Evolutionary conservation across 2,329 filamentous ascomycete species (phyloP), one percentile per base, ranked within the genome.

Genomic region (Nigrospora oryzae): DNA sequence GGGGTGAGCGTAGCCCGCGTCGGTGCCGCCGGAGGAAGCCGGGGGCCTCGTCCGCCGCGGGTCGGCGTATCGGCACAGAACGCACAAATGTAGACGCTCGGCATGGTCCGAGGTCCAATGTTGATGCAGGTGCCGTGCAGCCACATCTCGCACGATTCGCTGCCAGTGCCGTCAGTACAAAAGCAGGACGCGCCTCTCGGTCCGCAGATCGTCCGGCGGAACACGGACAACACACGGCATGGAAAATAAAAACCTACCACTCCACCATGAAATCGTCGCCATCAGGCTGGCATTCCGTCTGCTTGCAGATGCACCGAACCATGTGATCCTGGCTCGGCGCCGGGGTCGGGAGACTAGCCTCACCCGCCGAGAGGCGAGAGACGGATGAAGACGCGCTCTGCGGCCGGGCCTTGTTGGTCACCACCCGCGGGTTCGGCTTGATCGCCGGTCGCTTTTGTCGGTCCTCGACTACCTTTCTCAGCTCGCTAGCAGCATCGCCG

Each of bases 61-160:
- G 71, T 68, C 47, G 77, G 74, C 10, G 77, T 81, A 51, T 80
- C 74, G 16, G 75, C 74, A 55, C 80, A 84, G 49, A 78, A 83
- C 2, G 74, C 71, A 56, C 80, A 84, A 33, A 83, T 76, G 52
- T 83, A 84, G 5, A 83, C 75, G 12, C 70, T 68, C 5, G 79
- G 77, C 52, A 77, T 69, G n/a, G 70, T 71, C 46, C 73, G 69
- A 40, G 70, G 70, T 38, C 71, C 74, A 49, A 83, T 75, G 49
- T 79, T 78, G 53, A 82, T 69, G 56, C 80, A 84, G 46, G 69
- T 69, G n/a, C 75, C 77, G 56, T 84, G 80, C 30, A 83, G 72
- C 71, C 74, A 81, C 66, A 80, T 74, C 54, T 83, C 79, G 56
- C 80, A 84, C 19, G 77, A 79, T 62, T 82, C 74, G 54, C 79